Conservation (phyloP, 345 rosid genomes). For the Hirschfeldia incana region DNA sequence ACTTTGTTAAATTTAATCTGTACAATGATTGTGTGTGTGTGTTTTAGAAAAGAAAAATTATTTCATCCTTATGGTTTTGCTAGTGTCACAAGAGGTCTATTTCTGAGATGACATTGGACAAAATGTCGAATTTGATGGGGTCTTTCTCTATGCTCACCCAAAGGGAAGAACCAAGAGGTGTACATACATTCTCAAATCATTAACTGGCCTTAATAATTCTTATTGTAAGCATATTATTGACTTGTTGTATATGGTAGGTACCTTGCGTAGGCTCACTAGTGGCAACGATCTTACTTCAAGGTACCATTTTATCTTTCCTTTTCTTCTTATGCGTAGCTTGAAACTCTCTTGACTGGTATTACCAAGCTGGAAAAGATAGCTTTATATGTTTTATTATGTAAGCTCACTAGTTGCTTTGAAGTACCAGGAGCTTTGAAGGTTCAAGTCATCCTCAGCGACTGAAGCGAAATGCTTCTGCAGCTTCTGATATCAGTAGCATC, state of each 20-base stretch:
- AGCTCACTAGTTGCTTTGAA: constrained; percentile 3
- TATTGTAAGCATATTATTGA: background rate
- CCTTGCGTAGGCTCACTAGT: constrained; percentile 56
- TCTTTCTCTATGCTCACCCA: constrained; percentile 61
- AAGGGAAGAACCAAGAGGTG: constrained; percentile 65
- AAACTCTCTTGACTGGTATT: background rate
- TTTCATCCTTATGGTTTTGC: constrained; percentile 25
- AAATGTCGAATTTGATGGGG: constrained; percentile 70
- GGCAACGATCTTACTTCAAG: constrained; percentile 58
- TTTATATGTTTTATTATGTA: background rate
- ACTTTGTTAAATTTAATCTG: background rate
- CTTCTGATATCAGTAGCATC: constrained; percentile 69
- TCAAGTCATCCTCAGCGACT: constrained; percentile 51
- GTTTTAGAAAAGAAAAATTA: background rate
- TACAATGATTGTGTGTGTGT: too few species aligned
- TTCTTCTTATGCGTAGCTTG: background rate
- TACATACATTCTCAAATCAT: constrained; percentile 37
- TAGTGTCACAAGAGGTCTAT: constrained; percentile 76
- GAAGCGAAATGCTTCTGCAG: constrained; percentile 69
- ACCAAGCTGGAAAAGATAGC: background rate
- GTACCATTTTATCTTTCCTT: constrained; percentile 40
- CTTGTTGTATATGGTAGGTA: constrained; percentile 43
- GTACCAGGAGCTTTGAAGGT: constrained; percentile 56
- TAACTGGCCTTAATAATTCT: background rate
- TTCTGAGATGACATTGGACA: constrained; percentile 72